These are phyloP conservation scores for Bolboschoenus planiculmis DNA, from an alignment of 176 grass and related monocot species.

Conservation along the genomic window DNA sequence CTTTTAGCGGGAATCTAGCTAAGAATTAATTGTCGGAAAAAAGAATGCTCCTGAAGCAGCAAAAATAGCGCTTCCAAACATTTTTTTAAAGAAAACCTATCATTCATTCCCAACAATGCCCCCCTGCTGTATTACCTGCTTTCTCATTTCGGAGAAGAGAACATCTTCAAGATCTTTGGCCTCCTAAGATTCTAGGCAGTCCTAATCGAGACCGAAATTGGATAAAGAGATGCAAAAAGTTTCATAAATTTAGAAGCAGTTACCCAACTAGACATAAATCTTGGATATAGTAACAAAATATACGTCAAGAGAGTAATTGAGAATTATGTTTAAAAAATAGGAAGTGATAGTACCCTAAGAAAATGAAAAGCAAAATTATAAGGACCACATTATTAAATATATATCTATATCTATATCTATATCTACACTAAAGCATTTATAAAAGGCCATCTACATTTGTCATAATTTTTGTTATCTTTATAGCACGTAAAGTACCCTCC, in stretches of 20 bases:
- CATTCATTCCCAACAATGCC: too few relatives aligned
- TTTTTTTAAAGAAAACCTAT: too few relatives aligned
- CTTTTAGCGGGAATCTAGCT: not conserved
- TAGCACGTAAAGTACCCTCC: not conserved
- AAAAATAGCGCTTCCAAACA: not conserved
- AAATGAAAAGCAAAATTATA: slow-evolving; percentile 5
- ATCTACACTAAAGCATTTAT: not conserved
- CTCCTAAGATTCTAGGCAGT: too few relatives aligned
- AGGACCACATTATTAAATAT: not conserved
- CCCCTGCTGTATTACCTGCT: too few relatives aligned
- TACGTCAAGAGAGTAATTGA: not conserved
- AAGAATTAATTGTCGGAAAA: not conserved
- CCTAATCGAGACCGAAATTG: too few relatives aligned
- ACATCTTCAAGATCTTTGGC: too few relatives aligned
- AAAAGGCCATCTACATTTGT: not conserved
- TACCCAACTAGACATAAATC: not conserved
- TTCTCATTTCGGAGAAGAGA: too few relatives aligned
- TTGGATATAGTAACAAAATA: not conserved
- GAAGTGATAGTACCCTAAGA: not conserved
- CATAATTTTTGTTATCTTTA: not conserved
- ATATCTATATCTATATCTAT: not conserved
- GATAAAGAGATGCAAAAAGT: too few relatives aligned
- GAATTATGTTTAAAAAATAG: not conserved
- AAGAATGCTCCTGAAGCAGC: not conserved
- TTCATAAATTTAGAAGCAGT: not conserved